These are phyloP conservation scores for Drechslerella dactyloides DNA, from an alignment of 2,329 filamentous ascomycete genomes.

Conservation along the genomic window DNA sequence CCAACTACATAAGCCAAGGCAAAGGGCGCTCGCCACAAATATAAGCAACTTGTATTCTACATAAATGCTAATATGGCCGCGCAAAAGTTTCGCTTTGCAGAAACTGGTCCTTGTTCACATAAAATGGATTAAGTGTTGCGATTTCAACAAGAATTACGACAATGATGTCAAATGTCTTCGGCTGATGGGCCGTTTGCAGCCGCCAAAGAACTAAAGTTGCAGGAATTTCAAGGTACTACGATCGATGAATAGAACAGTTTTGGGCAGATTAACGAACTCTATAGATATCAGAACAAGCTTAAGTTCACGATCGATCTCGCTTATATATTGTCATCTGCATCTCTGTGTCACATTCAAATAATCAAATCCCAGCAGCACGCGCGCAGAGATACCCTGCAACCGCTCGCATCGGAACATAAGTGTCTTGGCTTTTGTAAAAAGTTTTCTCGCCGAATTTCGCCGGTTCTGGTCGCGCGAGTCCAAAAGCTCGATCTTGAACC, in stretches of 20 bases:
- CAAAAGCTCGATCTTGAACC: too few relatives aligned
- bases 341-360: too few relatives aligned
- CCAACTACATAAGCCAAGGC: background rate
- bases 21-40: background rate
- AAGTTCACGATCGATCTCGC: too few relatives aligned
- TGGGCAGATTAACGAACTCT: too few relatives aligned
- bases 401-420: too few relatives aligned
- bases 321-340: too few relatives aligned
- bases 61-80: background rate
- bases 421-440: background rate
- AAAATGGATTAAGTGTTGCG: background rate
- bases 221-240: background rate
- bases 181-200: background rate
- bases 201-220: background rate
- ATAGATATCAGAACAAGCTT: too few relatives aligned
- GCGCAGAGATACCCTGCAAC: too few relatives aligned
- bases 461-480: too few relatives aligned
- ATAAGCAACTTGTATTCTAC: background rate
- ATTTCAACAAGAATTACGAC: background rate
- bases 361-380: too few relatives aligned
- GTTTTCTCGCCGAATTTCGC: too few relatives aligned
- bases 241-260: background rate
- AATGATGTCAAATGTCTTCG: constrained; percentile 4
- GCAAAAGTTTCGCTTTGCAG: background rate
- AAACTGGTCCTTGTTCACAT: background rate